Base-by-base conservation (phyloP, 805 yeast species). In the Monosporozyma yasuniensis region DNA sequence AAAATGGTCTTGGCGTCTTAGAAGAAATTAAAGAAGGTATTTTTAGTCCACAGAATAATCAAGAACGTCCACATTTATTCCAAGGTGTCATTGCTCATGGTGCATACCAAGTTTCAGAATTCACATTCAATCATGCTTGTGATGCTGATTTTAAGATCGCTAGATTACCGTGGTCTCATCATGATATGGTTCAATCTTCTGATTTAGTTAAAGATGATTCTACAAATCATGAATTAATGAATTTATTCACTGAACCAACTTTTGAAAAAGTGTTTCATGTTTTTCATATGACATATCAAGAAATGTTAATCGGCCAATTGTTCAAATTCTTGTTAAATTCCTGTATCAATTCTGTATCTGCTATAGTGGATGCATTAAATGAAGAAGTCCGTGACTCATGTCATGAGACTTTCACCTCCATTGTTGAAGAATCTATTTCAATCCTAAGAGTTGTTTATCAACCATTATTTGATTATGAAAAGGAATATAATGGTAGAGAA, bases 1-100 rank as follows among this genome's bases (percentile, higher is more conserved):
- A 93, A 57, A 93, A 93, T 64, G 99, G 99, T 1, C 74, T 89
- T 72, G 98, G 98, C 9, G 81, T 85, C 21, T 70, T 78, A 6
- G 85, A 84, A 10, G 72, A 74, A 41, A 61, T 89, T 32, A 67
- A 71, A 14, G 67, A 71, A 2, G 61, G 67, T 21, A 67, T 80
- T 3, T 86, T 93, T 84, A 80, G 83, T 0, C 59, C 66, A 1
- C 56, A 57, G 0, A 42, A 51, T 12, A 41, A 35, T 0, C 65
- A 80, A 48, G 38, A n/a, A 12, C 56, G 63, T 44, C 96, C 97
- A 3, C 23, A 44, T 3, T 57, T 90, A 11, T 81, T 74, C 59
- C 85, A 81, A 60, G 96, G 90, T 48, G 81, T 90, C 22, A 84
- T 84, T 42, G 78, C 86, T 3, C 97, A 91, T 64, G 98, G 96